Base-by-base conservation (phyloP, 805 yeast species). In the Lachancea fermentati region DNA sequence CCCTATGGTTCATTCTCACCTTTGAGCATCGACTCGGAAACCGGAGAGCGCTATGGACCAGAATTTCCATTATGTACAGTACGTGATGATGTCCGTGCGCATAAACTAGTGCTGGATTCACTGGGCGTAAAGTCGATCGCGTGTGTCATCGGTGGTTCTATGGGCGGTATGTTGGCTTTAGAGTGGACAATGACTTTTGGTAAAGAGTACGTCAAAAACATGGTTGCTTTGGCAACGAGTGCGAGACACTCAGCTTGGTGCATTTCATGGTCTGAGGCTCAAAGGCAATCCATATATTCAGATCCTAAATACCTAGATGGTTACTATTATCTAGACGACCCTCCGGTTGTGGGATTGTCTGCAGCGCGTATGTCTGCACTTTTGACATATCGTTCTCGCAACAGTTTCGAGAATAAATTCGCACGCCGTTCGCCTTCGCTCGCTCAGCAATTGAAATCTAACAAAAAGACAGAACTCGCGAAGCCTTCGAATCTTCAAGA, bases 171-270 rank as follows among this genome's bases (percentile, higher is more conserved):
- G 97, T 67, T 88, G 33, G 87, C 89, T 0, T 67, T 93, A 52
- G 98, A 93, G 60, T 93, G 86, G 75, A 77, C 88, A 3, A 48
- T 52, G 4, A 49, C 51, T 32, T 86, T 75, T 58, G 80, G 77
- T 41, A 82, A 82, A 3, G 73, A 71, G 2, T 93, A 76, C 57
- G 95, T 93, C 25, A 73, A 73, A 44, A 68, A 75, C 31, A 69
- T 85, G 16, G 80, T 91, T 11, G 91, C 96, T 0, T 65, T 91
- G 39, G 98, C 98, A 1, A 91, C 97, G 0, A 79, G 94, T 18
- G 96, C 97, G 0, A 72, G 94, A 55, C 95, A 89, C 32, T 83
- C 95, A 2, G 98, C 98, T 0, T 93, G 98, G 98, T 93, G 97
- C 50, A 93, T 93, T 30, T 85, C 96, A 3, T 93, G 98, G 98